These are phyloP conservation scores for Echeveria elegans DNA, from an alignment of 164 flowering plant genomes.

Conservation along the genomic window DNA sequence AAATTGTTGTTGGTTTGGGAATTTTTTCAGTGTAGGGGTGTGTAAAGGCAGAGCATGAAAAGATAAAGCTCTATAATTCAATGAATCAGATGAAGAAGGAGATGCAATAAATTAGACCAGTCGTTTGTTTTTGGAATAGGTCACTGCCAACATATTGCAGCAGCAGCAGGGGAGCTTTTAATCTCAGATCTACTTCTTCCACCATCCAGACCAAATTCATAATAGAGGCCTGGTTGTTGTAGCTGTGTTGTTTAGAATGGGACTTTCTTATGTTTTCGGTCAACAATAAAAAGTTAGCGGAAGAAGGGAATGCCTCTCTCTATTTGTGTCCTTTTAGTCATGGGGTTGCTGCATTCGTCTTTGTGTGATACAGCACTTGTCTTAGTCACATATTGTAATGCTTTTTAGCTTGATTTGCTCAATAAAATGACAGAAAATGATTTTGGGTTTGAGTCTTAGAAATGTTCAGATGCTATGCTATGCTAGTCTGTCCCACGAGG, in stretches of 20 bases:
- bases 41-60: not conserved
- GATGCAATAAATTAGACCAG: slow-evolving; percentile 1
- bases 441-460: not conserved
- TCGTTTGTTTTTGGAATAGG: not conserved
- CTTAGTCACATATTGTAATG: not conserved
- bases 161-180: not conserved
- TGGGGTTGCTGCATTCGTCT: not conserved
- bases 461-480: not conserved
- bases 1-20: not conserved
- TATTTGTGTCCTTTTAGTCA: not conserved
- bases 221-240: not conserved
- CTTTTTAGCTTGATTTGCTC: not conserved
- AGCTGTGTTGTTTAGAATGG: not conserved
- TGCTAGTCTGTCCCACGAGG: not conserved
- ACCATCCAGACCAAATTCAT: not conserved
- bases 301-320: not conserved
- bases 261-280: not conserved
- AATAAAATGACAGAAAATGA: not conserved
- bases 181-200: not conserved
- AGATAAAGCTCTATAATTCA: not conserved
- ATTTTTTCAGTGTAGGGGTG: not conserved
- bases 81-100: not conserved
- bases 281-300: not conserved
- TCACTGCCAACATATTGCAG: not conserved
- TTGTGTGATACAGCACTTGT: too few species aligned